Base-by-base conservation (phyloP, 768 basidiomycete species). In the Hericium alpestre region DNA sequence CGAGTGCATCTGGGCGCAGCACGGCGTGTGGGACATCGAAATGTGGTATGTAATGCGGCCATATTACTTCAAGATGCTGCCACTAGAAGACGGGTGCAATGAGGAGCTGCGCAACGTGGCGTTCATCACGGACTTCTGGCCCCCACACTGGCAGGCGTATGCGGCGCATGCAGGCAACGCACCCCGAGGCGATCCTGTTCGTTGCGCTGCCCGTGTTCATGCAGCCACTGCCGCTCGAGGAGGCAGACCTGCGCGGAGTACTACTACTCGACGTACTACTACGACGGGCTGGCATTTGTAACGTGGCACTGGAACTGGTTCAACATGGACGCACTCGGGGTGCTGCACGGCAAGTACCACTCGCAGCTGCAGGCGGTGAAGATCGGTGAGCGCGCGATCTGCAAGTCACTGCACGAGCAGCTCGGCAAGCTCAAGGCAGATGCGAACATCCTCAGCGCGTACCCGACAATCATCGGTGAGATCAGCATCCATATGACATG, bases 401-500 rank as follows among this genome's bases (percentile, higher is more conserved):
- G 94, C 6, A 80, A 80, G 56, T 86, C 83, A n/a, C 65, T 99
- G 1, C 86, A 87, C 59, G 82, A 86, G 57, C 94, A 98, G 68
- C 76, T 99, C 20, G 85, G 77, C n/a, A 79, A 88, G 52, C 73
- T 97, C 48, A 84, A 88, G 64, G 76, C 73, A 18, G 94, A 99
- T 63, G 80, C 84, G 0, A 69, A 71, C 37, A 82, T 84, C 51
- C 75, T 89, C 6, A 81, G 83, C 1, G 58, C 72, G 16, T 96
- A 87, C 64, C 95, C 95, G 1, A 94, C 89, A 0, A 76, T 98
- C 61, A 88, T 99, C 38, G 94, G 95, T 12, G 95, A 99, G 74
- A 95, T 97, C 53, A 95, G 95, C 13, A 89, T 84, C 95, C 94
- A 1, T 92, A 86, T 65, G 94, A 99, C 67, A 86, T 99, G 87